Percentiles rank a stretch among this genome's conserved stretches.
Evolutionary conservation across 441 rosid genomes (phyloP).

Genomic region (Lepidium campestre): DNA sequence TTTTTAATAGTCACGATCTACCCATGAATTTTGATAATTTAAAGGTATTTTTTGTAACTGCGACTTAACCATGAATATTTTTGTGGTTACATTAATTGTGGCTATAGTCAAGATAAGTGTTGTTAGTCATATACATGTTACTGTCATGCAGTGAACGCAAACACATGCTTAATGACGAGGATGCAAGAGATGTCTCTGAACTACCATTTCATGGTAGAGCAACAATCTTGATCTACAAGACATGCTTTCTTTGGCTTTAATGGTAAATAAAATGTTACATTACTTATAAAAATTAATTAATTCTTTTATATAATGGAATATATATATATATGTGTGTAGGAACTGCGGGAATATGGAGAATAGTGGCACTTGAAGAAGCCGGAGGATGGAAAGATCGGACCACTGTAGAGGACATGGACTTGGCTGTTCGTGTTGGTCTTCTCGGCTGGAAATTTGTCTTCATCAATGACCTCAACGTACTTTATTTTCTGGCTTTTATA

Average conservation of each 20-base stretch:
- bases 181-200: conserved; percentile 32
- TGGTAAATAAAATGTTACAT: conserved; percentile 1
- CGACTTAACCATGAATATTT: too few species aligned
- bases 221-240: conserved; percentile 25
- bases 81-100: too few species aligned
- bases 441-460: conserved; percentile 56
- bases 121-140: not conserved
- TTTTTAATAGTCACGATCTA: too few species aligned
- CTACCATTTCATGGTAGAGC: conserved; percentile 31
- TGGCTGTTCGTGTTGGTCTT: conserved; percentile 52
- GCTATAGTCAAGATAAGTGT: too few species aligned
- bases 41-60: too few species aligned
- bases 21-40: too few species aligned
- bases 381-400: conserved; percentile 52
- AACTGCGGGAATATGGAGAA: conserved; percentile 61
- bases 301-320: not conserved
- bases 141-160: conserved; percentile 19
- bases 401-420: conserved; percentile 56
- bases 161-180: conserved; percentile 27
- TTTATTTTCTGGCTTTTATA: not conserved
- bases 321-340: conserved; percentile 13
- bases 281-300: too few species aligned
- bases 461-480: conserved; percentile 35
- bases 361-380: conserved; percentile 42
- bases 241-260: conserved; percentile 32